phyloP scores from a whole-genome alignment of 2,329 filamentous ascomycete genomes.

The Scedosporium boydii region DNA sequence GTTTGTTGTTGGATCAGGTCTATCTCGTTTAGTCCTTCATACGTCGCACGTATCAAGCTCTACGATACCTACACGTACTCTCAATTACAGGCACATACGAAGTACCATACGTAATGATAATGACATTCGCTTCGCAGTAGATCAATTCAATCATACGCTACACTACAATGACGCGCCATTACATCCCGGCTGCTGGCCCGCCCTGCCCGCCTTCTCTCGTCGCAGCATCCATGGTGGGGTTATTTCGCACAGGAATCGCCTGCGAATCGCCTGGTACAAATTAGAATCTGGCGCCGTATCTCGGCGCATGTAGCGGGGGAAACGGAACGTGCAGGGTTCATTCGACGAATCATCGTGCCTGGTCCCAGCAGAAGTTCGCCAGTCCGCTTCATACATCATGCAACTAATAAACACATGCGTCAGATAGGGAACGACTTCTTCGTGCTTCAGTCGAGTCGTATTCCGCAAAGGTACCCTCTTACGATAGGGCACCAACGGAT shows the following conservation, averaged over 20 bases:
- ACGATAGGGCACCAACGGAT: not conserved
- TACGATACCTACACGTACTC: too few relatives aligned
- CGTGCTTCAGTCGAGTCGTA: not conserved
- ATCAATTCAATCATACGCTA: too few relatives aligned
- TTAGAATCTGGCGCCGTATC: not conserved
- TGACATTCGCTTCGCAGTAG: too few relatives aligned
- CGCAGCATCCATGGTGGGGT: constrained; percentile 2
- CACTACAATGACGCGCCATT: too few relatives aligned
- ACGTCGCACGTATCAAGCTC: too few relatives aligned
- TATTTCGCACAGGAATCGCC: not conserved
- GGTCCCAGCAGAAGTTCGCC: not conserved
- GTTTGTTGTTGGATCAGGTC: too few relatives aligned
- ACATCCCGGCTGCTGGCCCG: too few relatives aligned
- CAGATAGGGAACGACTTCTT: not conserved
- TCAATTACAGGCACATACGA: too few relatives aligned
- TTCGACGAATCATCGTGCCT: not conserved
- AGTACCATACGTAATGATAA: too few relatives aligned
- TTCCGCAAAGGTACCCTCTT: not conserved
- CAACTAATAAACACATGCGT: not conserved
- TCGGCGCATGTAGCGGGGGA: not conserved
- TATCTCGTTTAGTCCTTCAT: too few relatives aligned
- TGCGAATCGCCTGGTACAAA: not conserved
- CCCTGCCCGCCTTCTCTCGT: too few relatives aligned
- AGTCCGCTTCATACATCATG: not conserved
- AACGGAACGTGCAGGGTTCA: not conserved